Base-by-base conservation (phyloP, 2,329 filamentous ascomycete species). In the Xylaria arbuscula region DNA sequence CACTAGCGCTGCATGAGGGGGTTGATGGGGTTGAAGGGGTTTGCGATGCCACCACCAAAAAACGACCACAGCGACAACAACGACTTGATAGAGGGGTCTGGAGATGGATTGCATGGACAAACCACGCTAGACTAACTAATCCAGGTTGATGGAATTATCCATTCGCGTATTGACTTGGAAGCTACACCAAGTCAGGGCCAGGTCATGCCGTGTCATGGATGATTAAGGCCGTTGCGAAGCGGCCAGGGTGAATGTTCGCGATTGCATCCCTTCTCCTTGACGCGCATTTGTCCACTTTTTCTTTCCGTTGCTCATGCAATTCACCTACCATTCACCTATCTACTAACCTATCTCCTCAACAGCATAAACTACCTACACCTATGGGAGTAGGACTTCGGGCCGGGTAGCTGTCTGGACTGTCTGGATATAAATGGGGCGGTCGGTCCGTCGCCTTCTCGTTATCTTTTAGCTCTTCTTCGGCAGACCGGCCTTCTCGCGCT, bases 221-320 rank as follows among this genome's bases (percentile, higher is more conserved):
- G 38, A 50, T 3, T 36, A 36, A 28, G 40, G 40, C 7, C 24
- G 36, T 34, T 19, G 34, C 40, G 34, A 13, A 19, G 19, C 38
- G 56, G 22, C 58, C n/a, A 50, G 66, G 66, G 56, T 47, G 34
- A 61, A 40, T 45, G 24, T 45, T 65, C 34, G 65, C 65, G 56
- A 67, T 42, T 64, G 66, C 62, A 50, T 64, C 42, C 66, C 66
- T 47, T 40, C 36, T 17, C 15, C 53, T 64, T 40, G 3, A 32
- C 45, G 19, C 36, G 10, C 51, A n/a, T 10, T 42, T 50, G 17
- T 62, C 53, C 61, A 48, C 64, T 50, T 70, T 65, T 24, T 6
- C 50, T 5, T 34, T 53, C 24, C 50, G 11, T 28, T 24, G 34
- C n/a, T 34, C 50, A 19, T 28, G 28, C 28, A 28, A 28, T 28